A percentile compares a stretch with the other conserved stretches of the same genome.
Evolutionary conservation across 164 flowering plant genomes (phyloP).

Genomic region (Chimonanthus salicifolius): DNA sequence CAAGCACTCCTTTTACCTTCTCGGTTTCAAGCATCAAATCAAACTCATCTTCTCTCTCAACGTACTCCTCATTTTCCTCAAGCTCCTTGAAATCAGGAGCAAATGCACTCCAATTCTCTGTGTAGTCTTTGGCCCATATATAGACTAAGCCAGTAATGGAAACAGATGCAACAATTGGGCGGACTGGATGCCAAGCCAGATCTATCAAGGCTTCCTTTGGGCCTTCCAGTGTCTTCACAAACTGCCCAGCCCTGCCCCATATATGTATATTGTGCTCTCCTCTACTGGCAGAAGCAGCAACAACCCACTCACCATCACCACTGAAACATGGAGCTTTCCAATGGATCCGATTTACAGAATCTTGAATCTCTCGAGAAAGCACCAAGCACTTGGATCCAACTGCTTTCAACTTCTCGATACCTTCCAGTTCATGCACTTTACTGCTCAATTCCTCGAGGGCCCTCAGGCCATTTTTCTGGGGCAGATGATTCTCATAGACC

Average conservation of each 20-base stretch:
- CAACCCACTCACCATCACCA: conserved; percentile 98
- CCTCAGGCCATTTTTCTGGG: conserved; percentile 43
- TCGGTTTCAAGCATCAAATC: conserved; percentile 84
- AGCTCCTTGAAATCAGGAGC: conserved; percentile 99
- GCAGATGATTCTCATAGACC: conserved; percentile 81
- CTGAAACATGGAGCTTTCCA: conserved; percentile 99
- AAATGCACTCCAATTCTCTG: conserved; percentile 99
- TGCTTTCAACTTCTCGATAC: conserved; percentile 63
- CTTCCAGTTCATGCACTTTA: conserved; percentile 32
- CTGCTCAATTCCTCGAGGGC: conserved; percentile 39
- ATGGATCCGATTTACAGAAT: conserved; percentile 75
- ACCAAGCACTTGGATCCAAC: conserved; percentile 73
- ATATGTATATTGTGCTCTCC: conserved; percentile 98
- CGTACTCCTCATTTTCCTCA: conserved; percentile 97
- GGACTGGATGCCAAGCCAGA: conserved; percentile 98
- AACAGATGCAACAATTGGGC: conserved; percentile 89
- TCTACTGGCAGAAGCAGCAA: conserved; percentile 93
- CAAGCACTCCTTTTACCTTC: conserved; percentile 44
- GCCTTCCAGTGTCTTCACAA: conserved; percentile 94
- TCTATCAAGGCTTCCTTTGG: conserved; percentile 94
- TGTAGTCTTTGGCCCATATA: conserved; percentile 98
- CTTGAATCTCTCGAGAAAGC: conserved; percentile 85
- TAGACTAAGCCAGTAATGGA: conserved; percentile 79
- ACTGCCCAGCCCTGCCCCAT: conserved; percentile 93
- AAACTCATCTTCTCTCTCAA: conserved; percentile 97